A percentile compares a stretch with the other conserved stretches of the same genome.
Evolutionary conservation across 2,329 filamentous ascomycete species (phyloP).

Genomic region (Podosphaera fusca): DNA sequence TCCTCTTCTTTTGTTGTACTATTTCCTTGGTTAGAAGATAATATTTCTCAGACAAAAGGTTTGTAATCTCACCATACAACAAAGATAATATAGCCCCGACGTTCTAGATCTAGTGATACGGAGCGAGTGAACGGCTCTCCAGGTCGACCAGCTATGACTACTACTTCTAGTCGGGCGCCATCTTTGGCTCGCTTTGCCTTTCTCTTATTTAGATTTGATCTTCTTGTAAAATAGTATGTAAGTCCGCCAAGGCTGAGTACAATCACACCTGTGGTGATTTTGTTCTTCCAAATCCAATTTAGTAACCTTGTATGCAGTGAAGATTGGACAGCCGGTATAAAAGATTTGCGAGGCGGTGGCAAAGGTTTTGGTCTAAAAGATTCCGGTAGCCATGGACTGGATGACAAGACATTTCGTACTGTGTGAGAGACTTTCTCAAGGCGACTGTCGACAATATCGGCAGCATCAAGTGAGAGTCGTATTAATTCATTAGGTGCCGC

Average conservation of each 20-base stretch:
- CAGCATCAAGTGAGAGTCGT: constrained; percentile 47
- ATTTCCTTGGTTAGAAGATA: too few species aligned
- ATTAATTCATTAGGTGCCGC: constrained; percentile 41
- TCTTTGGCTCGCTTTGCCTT: constrained; percentile 59
- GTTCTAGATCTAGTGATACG: constrained; percentile 65
- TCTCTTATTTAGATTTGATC: constrained; percentile 38
- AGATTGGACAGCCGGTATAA: constrained; percentile 16
- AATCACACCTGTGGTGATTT: constrained; percentile 47
- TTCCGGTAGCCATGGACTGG: constrained; percentile 50
- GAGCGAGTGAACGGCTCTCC: constrained; percentile 65
- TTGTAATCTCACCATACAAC: constrained; percentile 36
- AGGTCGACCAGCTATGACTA: constrained; percentile 72
- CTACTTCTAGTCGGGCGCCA: constrained; percentile 68
- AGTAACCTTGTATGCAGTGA: constrained; percentile 29
- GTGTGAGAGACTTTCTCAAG: constrained; percentile 53
- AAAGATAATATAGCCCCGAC: constrained; percentile 82
- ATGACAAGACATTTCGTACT: constrained; percentile 45
- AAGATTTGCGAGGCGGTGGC: constrained; percentile 14
- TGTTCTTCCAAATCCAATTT: constrained; percentile 51
- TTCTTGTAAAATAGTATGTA: constrained; percentile 24
- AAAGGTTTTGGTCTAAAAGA: constrained; percentile 37
- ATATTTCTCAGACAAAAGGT: too few species aligned
- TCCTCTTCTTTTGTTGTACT: constrained; percentile 62
- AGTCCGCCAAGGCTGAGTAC: constrained; percentile 48
- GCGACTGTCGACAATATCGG: constrained; percentile 58